Percentiles rank a stretch among this genome's conserved stretches.
Evolutionary conservation across 1,284 basidiomycete species (phyloP).

Genomic region (Puccinia horiana): DNA sequence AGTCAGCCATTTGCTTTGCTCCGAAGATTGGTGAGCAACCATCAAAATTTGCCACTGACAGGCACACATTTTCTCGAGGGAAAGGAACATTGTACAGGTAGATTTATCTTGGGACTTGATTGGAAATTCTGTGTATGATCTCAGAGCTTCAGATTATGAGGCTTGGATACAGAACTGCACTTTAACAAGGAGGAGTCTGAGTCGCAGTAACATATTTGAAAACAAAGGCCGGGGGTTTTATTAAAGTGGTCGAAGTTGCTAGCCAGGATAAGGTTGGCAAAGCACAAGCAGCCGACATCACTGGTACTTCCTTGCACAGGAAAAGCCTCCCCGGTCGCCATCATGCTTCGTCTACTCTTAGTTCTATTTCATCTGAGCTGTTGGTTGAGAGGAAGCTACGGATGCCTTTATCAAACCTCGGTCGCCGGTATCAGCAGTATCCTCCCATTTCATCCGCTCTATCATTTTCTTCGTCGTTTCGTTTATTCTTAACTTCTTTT

Average conservation of each 20-base stretch:
- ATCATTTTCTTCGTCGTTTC: background rate
- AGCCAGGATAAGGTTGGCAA: constrained; percentile 1
- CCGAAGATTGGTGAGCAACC: too few species aligned
- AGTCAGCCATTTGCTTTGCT: too few species aligned
- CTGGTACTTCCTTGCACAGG: background rate
- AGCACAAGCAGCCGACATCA: background rate
- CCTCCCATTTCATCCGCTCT: background rate
- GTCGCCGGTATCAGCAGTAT: background rate
- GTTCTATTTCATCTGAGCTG: background rate
- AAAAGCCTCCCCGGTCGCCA: background rate
- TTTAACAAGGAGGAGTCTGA: too few species aligned
- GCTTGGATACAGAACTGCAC: too few species aligned
- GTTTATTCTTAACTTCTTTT: background rate
- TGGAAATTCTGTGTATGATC: too few species aligned
- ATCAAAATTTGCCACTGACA: background rate
- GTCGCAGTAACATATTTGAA: background rate
- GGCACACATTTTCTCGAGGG: background rate
- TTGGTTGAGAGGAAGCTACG: background rate
- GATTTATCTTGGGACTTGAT: too few species aligned
- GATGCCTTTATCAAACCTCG: background rate
- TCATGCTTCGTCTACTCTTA: background rate
- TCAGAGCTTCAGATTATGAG: too few species aligned
- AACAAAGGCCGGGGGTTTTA: background rate
- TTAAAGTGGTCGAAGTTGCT: background rate
- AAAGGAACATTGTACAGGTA: too few species aligned